Base-by-base conservation (phyloP, 768 basidiomycete species). In the Candolleomyces efflorescens region DNA sequence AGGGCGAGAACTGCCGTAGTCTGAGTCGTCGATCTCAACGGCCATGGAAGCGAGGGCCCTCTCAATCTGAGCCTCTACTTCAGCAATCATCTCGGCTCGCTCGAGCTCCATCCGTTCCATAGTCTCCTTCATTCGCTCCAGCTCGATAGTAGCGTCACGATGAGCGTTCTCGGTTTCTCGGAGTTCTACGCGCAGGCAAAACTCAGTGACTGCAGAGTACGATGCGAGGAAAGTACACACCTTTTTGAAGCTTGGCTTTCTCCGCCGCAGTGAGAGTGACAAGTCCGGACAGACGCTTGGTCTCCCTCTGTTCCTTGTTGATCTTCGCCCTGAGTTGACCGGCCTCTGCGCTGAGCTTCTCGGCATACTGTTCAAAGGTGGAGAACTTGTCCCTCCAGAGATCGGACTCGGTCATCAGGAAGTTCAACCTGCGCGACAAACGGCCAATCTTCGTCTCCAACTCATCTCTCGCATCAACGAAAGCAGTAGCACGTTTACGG, bases 331-430 rank as follows among this genome's bases (percentile, higher is more conserved):
- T 80, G 62, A 97, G 75, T 58, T 96, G 92, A 32, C 82, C 84
- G 38, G 94, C 93, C 71, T 97, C 94, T 17, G 78, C 80, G 64
- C 90, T 92, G 27, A 97, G 80, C 66, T 90, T 89, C 75, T 95
- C 94, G 7, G 94, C 94, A 67, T 95, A 94, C 70, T 89, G 87
- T 70, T 97, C 94, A 63, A 97, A 96, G 13, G 90, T 89, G 52
- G 94, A 90, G 64, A 96, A 96, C 68, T 94, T 95, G 72, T 94
- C 89, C 59, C 92, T 79, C 93, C 94, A 96, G 48, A 93, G 73
- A 65, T 93, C 91, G 5, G 85, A 86, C 71, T 93, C 92, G 1
- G 91, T 92, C 89, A 94, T 92, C 65, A 94, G 77, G 78, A 93
- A 94, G 74, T 93, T 93, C 62, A 94, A 82, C 50, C 92, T 80